These are phyloP conservation scores for Mycena rebaudengoi DNA, from an alignment of 768 basidiomycete species.

Conservation along the genomic window DNA sequence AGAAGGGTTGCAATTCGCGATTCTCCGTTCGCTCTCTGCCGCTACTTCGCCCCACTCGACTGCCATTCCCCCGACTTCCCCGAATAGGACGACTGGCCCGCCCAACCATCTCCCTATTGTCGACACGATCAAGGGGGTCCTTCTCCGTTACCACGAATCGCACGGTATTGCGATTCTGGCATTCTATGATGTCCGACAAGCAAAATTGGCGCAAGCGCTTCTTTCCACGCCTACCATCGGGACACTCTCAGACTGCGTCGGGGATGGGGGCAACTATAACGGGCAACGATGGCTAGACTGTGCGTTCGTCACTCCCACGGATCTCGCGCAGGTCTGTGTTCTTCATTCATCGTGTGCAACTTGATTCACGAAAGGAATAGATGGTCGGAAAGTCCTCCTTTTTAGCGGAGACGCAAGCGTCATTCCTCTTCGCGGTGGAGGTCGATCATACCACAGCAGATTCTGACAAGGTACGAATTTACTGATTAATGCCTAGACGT, in stretches of 20 bases:
- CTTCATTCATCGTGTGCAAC: conserved; percentile 13
- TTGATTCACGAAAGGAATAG: conserved; percentile 41
- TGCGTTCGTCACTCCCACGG: conserved; percentile 54
- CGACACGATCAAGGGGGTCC: conserved; percentile 61
- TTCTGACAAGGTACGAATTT: neutral
- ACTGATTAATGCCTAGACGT: neutral
- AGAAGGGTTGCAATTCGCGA: conserved; percentile 28
- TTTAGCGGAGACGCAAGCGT: conserved; percentile 60
- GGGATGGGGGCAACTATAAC: conserved; percentile 30
- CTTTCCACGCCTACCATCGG: conserved; percentile 43
- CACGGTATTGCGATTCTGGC: conserved; percentile 65
- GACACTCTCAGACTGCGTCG: conserved; percentile 40
- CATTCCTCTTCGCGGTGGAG: conserved; percentile 58
- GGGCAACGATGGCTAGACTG: conserved; percentile 46
- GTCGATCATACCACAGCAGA: neutral
- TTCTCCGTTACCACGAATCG: conserved; percentile 57
- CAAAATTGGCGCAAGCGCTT: conserved; percentile 54
- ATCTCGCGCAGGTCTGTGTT: conserved; percentile 52
- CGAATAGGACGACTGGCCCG: neutral
- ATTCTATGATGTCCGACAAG: conserved; percentile 68
- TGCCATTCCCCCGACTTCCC: neutral
- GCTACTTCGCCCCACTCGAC: neutral
- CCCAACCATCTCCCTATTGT: neutral
- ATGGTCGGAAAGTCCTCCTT: conserved; percentile 62
- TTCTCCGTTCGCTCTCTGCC: conserved; percentile 17